These are phyloP conservation scores for Vitis hybrid DNA, from an alignment of 177 flowering plant species.

Conservation along the genomic window DNA sequence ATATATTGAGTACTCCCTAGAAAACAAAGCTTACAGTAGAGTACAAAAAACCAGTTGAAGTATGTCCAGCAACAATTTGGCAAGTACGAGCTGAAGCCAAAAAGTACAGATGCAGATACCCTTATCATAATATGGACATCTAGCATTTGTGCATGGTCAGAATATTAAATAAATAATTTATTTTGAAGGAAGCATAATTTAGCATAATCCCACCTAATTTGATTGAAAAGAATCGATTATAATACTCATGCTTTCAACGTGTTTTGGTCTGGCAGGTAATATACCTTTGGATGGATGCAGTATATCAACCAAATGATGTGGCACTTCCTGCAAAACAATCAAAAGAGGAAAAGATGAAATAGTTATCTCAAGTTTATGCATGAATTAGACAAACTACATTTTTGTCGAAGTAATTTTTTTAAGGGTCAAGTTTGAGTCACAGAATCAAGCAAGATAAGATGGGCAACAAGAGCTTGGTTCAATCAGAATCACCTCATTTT, in stretches of 20 bases:
- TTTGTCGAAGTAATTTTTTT: too few species aligned
- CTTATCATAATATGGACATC: slow-evolving; percentile 1
- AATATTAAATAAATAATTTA: neutral
- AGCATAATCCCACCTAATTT: too few species aligned
- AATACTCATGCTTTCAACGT: neutral
- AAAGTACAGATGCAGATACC: neutral
- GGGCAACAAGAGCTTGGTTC: neutral
- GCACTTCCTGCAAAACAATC: slow-evolving; percentile 64
- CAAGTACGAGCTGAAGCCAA: neutral
- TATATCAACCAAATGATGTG: slow-evolving; percentile 88
- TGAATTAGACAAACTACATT: neutral
- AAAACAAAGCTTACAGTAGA: neutral
- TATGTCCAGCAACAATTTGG: neutral
- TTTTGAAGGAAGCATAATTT: neutral
- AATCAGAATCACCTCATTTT: neutral
- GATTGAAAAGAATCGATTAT: neutral
- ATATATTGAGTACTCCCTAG: neutral
- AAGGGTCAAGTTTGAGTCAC: neutral
- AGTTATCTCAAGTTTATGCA: neutral
- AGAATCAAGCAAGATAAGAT: neutral
- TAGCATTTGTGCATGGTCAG: neutral
- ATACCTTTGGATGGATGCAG: slow-evolving; percentile 88
- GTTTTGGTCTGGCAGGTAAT: neutral
- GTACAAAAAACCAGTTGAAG: neutral
- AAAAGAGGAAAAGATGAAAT: neutral